Base-by-base conservation (phyloP, 805 yeast species). In the Schwanniomyces polymorphus region DNA sequence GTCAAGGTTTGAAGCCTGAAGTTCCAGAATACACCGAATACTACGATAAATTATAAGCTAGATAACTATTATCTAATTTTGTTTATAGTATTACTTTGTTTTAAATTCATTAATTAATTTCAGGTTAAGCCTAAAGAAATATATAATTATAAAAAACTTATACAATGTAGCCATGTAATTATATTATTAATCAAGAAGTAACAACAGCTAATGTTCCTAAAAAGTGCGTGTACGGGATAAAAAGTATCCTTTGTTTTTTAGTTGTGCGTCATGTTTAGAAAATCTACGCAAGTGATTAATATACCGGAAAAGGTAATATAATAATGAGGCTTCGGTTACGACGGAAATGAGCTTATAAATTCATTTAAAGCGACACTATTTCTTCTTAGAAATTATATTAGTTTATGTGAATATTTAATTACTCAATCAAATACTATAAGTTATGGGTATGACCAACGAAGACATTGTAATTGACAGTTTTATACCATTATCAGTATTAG, bases 1-100 rank as follows among this genome's bases (percentile, higher is more conserved):
- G 97, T 80, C 89, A 86, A 75, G 98, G 98, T 84, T 74, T 89
- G 84, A 92, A 92, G 88, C 92, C 89, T 68, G 86, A 75, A 67
- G 97, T 92, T 78, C 98, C 98, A 81, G 97, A 95, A 76, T 94
- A 92, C 88, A 97, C 90, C 82, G 97, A 94, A 82, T 94, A 90
- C 88, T 91, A 91, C 80, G 95, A 87, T 78, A 87, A 86, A 78
- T 85, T 87, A 78, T 87, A 85, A 65, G 70, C 62, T 46, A 40
- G 42, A 27, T 38, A 31, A 43, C 23, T 46, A 18, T 11, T 25
- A 27, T 28, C 28, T 37, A 33, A 27, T 33, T 39, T 10, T 44
- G 47, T 44, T 40, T 17, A 44, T 44, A 44, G 47, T 42, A 21
- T 21, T 21, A 21, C 47, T 40, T 38, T 38, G 21, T 31, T 31